Base-by-base conservation (phyloP, 106 monocot genomes). In the Triglochin maritima region DNA sequence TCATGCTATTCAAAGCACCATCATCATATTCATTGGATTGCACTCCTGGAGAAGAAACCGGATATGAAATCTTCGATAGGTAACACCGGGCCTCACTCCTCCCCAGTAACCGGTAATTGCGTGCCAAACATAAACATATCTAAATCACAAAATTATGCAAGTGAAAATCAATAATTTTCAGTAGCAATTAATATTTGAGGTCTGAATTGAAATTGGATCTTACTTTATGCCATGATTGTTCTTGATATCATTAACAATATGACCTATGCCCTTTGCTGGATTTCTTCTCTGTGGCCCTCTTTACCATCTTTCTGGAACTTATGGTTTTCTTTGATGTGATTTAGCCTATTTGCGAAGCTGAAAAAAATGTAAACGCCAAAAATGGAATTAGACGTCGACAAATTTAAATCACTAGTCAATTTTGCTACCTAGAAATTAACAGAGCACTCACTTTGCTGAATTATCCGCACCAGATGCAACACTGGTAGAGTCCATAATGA, bases 101-200 rank as follows among this genome's bases (percentile, higher is more conserved):
- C 91, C 84, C 91, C 91, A 92, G 76, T 92, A 87, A 3, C 91
- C 87, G 14, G 81, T 69, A 7, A 92, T 80, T 8, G 87, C 87
- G 57, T 87, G 90, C 84, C 90, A 90, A 63, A 87, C 80, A 65
- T 84, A 90, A 45, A 83, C 78, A 71, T 82, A 80, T 45, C 89
- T 86, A 66, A 49, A 29, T 29, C 29, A 29, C 29, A 29, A 29
- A 29, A 29, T 29, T 29, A 29, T 29, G 29, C 29, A 29, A 29
- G 29, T 29, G 29, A 63, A 44, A 54, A 17, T 15, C 50, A 65
- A 14, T 12, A 0, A 57, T 9, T 16, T 17, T 29, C 42, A 9
- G 42, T 41, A 4, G 3, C 41, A 52, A 13, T 17, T 64, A 7
- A 0, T 65, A 4, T 12, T 49, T 71, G 47, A 43, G 43, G 17